Percentiles rank a stretch among this genome's conserved stretches.
Conservation (phyloP, 495 filamentous ascomycete species). For the Xylaria curta region DNA sequence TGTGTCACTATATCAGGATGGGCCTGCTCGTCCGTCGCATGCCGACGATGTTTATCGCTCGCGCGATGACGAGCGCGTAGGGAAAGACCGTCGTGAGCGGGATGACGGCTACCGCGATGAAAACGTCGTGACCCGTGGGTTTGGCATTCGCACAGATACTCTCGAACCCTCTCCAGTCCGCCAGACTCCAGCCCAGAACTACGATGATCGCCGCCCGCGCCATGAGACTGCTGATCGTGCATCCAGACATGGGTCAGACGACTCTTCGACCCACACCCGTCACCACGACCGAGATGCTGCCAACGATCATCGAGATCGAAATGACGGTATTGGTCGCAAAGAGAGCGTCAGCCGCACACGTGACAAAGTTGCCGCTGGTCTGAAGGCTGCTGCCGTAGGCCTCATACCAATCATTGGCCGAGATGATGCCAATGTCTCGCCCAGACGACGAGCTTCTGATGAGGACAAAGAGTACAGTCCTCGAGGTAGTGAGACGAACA, state of each 20-base stretch:
- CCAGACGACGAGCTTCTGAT: slow-evolving; percentile 31
- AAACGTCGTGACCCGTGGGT: slow-evolving; percentile 47
- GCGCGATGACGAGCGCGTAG: slow-evolving; percentile 46
- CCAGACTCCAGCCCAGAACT: slow-evolving; percentile 35
- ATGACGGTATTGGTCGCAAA: slow-evolving; percentile 35
- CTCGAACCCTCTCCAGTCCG: slow-evolving; percentile 37
- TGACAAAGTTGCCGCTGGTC: slow-evolving; percentile 47
- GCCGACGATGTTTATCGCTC: slow-evolving; percentile 51
- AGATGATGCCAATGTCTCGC: slow-evolving; percentile 44
- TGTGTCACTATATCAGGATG: slow-evolving; percentile 56
- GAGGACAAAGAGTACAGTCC: slow-evolving; percentile 33
- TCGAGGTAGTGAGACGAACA: slow-evolving; percentile 30
- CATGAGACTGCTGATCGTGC: slow-evolving; percentile 42
- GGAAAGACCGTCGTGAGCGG: slow-evolving; percentile 41
- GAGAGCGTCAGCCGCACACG: slow-evolving; percentile 36
- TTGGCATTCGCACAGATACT: slow-evolving; percentile 52
- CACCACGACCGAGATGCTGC: slow-evolving; percentile 32
- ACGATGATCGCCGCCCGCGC: slow-evolving; percentile 47
- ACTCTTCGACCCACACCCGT: slow-evolving; percentile 35
- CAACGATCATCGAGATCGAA: slow-evolving; percentile 35
- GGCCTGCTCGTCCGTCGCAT: slow-evolving; percentile 42
- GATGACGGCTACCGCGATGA: slow-evolving; percentile 50
- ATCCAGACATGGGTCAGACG: slow-evolving; percentile 46
- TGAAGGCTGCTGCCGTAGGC: slow-evolving; percentile 48
- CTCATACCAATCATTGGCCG: slow-evolving; percentile 37